These are phyloP conservation scores for Wickerhamomyces hampshirensis DNA, from an alignment of 805 yeast genomes.

Conservation along the genomic window DNA sequence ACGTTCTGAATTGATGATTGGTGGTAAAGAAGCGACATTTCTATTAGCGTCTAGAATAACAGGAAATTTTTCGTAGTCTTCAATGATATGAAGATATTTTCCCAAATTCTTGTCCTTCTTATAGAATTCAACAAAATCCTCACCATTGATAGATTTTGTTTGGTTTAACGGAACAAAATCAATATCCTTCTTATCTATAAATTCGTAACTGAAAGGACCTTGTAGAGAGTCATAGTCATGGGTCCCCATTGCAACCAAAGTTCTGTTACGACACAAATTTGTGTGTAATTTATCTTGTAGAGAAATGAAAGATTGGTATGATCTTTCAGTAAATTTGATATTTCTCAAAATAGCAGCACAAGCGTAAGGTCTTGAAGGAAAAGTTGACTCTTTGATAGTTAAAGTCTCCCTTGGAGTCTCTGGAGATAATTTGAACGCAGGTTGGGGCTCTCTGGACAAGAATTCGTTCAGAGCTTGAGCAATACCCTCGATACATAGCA, in stretches of 20 bases:
- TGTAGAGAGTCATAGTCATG: conserved; percentile 82
- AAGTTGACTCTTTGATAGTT: conserved; percentile 72
- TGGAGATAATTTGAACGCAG: conserved; percentile 59
- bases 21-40: conserved; percentile 89
- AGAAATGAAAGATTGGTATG: conserved; percentile 91
- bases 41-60: conserved; percentile 75
- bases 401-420: conserved; percentile 57
- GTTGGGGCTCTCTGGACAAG: conserved; percentile 62
- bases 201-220: conserved; percentile 86
- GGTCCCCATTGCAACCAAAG: conserved; percentile 97
- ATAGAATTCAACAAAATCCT: conserved; percentile 80
- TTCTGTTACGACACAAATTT: conserved; percentile 94
- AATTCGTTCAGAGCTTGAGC: conserved; percentile 92
- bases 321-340: conserved; percentile 73
- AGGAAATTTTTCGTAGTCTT: conserved; percentile 86
- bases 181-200: conserved; percentile 72
- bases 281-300: conserved; percentile 95
- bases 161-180: conserved; percentile 75
- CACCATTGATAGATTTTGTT: conserved; percentile 64
- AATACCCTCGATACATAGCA: conserved; percentile 97
- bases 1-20: conserved; percentile 89
- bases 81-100: conserved; percentile 81
- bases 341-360: conserved; percentile 92
- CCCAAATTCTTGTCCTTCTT: conserved; percentile 87
- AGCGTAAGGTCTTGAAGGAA: conserved; percentile 81